Percentiles rank a stretch among this genome's conserved stretches.
Evolutionary conservation across 257 asterid genomes (phyloP).

Genomic region (Rehmannia glutinosa): DNA sequence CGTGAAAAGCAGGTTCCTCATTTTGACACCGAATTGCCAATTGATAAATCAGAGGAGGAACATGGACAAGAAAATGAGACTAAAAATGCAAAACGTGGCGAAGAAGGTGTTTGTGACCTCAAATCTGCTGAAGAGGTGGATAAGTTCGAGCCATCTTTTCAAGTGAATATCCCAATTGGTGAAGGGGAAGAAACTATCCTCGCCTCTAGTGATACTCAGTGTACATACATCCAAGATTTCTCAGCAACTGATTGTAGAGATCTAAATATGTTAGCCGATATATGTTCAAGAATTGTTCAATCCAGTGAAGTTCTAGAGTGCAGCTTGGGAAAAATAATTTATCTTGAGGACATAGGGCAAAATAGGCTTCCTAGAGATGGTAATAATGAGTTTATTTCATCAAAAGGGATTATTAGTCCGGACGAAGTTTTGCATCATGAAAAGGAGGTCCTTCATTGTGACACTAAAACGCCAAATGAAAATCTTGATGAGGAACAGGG

Average conservation of each 20-base stretch:
- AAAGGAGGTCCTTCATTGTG: slow-evolving; percentile 1
- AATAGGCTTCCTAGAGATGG: slow-evolving; percentile 13
- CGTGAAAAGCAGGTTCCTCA: slow-evolving; percentile 14
- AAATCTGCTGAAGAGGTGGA: slow-evolving; percentile 14
- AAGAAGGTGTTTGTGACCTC: slow-evolving; percentile 13
- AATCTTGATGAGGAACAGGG: slow-evolving; percentile 16
- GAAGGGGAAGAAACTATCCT: slow-evolving; percentile 24
- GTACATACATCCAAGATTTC: background rate
- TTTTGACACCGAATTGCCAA: slow-evolving; percentile 17
- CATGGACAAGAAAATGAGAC: slow-evolving; percentile 24
- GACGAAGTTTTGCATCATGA: slow-evolving; percentile 11
- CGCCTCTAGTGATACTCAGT: no score
- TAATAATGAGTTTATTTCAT: slow-evolving; percentile 16
- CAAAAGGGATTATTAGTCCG: slow-evolving; percentile 19
- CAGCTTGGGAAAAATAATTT: slow-evolving; percentile 17
- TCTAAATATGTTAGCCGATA: background rate
- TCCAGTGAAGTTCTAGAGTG: slow-evolving; percentile 14
- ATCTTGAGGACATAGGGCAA: slow-evolving; percentile 4
- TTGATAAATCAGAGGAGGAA: slow-evolving; percentile 19
- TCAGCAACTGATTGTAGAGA: background rate
- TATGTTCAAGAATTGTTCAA: slow-evolving; percentile 12
- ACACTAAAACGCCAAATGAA: slow-evolving; percentile 9
- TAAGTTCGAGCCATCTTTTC: slow-evolving; percentile 5
- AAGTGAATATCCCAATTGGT: background rate
- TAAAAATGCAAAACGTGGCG: slow-evolving; percentile 15